Conservation (phyloP, 1,284 basidiomycete species). For the Ganoderma multipileum region DNA sequence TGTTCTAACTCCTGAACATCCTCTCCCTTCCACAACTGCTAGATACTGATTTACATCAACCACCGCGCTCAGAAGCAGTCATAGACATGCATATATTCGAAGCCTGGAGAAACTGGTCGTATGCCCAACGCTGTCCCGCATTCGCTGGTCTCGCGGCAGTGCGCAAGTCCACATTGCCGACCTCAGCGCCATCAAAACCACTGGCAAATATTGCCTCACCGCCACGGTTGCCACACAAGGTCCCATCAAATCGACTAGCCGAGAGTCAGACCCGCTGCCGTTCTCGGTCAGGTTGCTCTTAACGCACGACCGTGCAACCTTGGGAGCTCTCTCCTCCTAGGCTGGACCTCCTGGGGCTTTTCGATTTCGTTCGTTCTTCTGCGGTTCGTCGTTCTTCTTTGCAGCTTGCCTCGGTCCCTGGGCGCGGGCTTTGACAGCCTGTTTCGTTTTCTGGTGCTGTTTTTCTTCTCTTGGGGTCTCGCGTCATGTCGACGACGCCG, state of each 20-base stretch:
- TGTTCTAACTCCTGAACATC: not conserved
- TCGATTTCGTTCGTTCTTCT: constrained; percentile 11
- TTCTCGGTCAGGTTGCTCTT: constrained; percentile 12
- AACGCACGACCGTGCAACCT: constrained; percentile 17
- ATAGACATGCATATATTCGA: not conserved
- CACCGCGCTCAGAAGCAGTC: not conserved
- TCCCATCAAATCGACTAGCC: not conserved
- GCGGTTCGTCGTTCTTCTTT: constrained; percentile 2
- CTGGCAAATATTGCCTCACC: constrained; percentile 23
- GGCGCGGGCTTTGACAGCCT: constrained; percentile 30
- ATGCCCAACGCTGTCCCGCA: too few species aligned
- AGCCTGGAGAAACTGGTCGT: too few species aligned
- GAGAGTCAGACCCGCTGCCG: not conserved
- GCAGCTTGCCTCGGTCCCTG: constrained; percentile 8
- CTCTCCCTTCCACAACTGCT: not conserved
- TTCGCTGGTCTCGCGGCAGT: not conserved
- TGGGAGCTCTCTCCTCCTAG: constrained; percentile 16
- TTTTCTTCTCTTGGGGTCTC: not conserved
- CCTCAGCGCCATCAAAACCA: constrained; percentile 23
- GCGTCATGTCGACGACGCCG: constrained; percentile 5
- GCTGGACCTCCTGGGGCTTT: constrained; percentile 17
- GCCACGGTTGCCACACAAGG: constrained; percentile 26
- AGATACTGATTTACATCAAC: not conserved
- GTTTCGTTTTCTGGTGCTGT: not conserved
- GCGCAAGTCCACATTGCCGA: not conserved